These are phyloP conservation scores for Colletotrichum tropicale DNA, from an alignment of 2,329 filamentous ascomycete species.

Conservation along the genomic window DNA sequence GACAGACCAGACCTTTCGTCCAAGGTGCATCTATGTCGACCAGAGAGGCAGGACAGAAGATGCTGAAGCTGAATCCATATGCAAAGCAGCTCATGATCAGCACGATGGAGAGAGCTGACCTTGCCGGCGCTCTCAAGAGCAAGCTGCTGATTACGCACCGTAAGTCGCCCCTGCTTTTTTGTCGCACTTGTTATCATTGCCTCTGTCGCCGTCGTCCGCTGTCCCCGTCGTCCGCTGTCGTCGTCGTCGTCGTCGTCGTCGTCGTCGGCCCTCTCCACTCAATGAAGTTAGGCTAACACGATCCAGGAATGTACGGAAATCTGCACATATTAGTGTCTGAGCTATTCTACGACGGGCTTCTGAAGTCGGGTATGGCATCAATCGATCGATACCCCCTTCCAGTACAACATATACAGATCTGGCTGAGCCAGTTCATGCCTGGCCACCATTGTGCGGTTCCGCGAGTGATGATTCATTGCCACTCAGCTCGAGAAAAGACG, in stretches of 20 bases:
- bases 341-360: slow-evolving; percentile 44
- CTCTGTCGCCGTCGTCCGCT: background rate
- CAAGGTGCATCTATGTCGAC: slow-evolving; percentile 22
- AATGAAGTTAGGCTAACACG: background rate
- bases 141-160: slow-evolving; percentile 41
- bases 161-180: background rate
- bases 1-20: slow-evolving; percentile 48
- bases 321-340: slow-evolving; percentile 45
- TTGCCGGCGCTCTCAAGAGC: slow-evolving; percentile 33
- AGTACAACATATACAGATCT: slow-evolving; percentile 29
- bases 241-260: no score
- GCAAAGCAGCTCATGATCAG: slow-evolving; percentile 28
- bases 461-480: slow-evolving; percentile 37
- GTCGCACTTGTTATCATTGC: background rate
- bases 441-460: slow-evolving; percentile 32
- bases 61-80: background rate
- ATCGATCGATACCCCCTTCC: slow-evolving; percentile 29
- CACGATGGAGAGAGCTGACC: slow-evolving; percentile 42
- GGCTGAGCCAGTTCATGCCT: slow-evolving; percentile 30
- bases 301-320: slow-evolving; percentile 31
- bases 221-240: background rate
- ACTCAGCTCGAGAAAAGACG: slow-evolving; percentile 27
- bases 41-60: background rate
- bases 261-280: background rate
- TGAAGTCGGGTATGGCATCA: slow-evolving; percentile 36